phyloP scores from a whole-genome alignment of 2,329 filamentous ascomycete genomes.

The Trichoderma sp. region DNA sequence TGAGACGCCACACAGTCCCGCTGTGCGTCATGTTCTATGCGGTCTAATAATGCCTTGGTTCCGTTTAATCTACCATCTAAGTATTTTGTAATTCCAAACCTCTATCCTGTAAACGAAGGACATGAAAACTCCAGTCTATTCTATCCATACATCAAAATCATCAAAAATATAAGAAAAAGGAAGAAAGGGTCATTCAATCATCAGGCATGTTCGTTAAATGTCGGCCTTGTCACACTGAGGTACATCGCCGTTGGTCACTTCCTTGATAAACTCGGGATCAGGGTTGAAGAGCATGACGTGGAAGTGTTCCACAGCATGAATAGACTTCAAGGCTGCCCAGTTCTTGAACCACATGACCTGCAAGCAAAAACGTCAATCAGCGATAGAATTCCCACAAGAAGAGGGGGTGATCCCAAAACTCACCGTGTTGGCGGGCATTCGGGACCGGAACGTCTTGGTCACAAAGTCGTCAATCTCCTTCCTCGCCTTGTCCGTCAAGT shows the following conservation, averaged over 20 bases:
- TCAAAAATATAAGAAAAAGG: background rate
- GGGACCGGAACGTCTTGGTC: constrained; percentile 60
- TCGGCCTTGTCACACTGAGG: constrained; percentile 56
- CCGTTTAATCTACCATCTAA: background rate
- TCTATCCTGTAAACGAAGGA: constrained; percentile 7
- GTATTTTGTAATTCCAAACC: background rate
- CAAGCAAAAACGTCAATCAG: background rate
- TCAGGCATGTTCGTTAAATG: background rate
- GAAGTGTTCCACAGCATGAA: constrained; percentile 88
- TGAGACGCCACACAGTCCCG: background rate
- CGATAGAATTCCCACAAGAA: background rate
- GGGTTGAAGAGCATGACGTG: constrained; percentile 88
- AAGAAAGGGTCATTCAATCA: background rate
- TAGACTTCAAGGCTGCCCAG: constrained; percentile 80
- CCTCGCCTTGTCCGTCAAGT: constrained; percentile 65
- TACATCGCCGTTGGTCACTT: constrained; percentile 73
- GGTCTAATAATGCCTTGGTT: background rate
- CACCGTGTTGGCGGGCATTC: constrained; percentile 55
- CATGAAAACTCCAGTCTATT: constrained; percentile 2
- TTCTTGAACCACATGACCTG: constrained; percentile 63
- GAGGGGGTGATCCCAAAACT: constrained; percentile 30
- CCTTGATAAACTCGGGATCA: constrained; percentile 65
- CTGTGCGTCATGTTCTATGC: background rate
- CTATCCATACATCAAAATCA: background rate
- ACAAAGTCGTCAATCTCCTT: constrained; percentile 72